A percentile compares a stretch with the other conserved stretches of the same genome.
phyloP scores from a whole-genome alignment of 306 rosid species.

The Benincasa hispida region DNA sequence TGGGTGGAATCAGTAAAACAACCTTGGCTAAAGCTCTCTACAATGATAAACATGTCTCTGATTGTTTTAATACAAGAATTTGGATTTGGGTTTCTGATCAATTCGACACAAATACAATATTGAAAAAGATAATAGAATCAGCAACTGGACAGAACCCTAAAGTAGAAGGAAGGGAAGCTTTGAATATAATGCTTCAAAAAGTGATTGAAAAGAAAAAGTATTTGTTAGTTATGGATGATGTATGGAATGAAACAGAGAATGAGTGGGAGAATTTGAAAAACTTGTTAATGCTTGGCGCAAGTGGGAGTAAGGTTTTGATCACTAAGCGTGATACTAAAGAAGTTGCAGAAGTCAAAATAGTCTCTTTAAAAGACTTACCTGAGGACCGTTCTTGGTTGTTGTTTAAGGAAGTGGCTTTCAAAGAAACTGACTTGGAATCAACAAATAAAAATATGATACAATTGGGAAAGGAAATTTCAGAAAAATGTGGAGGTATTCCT shows the following conservation, averaged over 20 bases:
- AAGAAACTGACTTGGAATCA: not conserved
- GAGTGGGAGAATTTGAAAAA: not conserved
- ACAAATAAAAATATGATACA: not conserved
- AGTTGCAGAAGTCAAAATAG: not conserved
- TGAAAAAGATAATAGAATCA: slow-evolving; percentile 14
- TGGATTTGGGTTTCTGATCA: slow-evolving; percentile 30
- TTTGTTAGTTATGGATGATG: slow-evolving; percentile 11
- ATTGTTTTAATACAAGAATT: slow-evolving; percentile 24
- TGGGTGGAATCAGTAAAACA: slow-evolving; percentile 30
- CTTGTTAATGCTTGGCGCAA: not conserved
- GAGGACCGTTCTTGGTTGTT: not conserved
- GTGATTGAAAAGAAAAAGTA: not conserved
- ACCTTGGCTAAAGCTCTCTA: slow-evolving; percentile 29
- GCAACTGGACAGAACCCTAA: slow-evolving; percentile 1
- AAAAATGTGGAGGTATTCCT: slow-evolving; percentile 39
- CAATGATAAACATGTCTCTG: slow-evolving; percentile 18
- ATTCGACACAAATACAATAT: too few relatives aligned
- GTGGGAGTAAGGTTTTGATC: not conserved
- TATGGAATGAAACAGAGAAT: slow-evolving; percentile 4
- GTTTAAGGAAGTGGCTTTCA: not conserved
- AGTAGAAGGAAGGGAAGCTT: not conserved
- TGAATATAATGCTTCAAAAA: not conserved
- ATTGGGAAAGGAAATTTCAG: slow-evolving; percentile 23
- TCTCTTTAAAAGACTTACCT: not conserved
- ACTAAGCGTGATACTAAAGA: not conserved